Conservation (phyloP, 768 basidiomycete species). For the Coprinopsis marcescibilis region DNA sequence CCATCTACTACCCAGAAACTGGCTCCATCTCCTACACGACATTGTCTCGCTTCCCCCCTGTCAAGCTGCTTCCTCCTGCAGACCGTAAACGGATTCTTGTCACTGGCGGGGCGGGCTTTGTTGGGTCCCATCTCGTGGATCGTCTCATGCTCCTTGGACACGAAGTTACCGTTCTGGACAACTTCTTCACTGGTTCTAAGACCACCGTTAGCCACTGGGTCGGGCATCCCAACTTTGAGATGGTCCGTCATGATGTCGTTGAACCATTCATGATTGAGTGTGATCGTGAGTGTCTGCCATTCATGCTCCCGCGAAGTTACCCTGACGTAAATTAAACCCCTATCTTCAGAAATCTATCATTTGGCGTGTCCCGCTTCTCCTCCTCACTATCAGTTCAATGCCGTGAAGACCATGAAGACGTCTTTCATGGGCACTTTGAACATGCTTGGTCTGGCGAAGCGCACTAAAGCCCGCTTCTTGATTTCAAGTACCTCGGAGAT, state of each 20-base stretch:
- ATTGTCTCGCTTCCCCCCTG: slow-evolving; percentile 87
- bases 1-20: slow-evolving; percentile 76
- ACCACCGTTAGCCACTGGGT: slow-evolving; percentile 96
- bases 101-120: slow-evolving; percentile 98
- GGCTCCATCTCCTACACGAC: slow-evolving; percentile 90
- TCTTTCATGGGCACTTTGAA: slow-evolving; percentile 98
- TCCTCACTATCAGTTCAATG: slow-evolving; percentile 96
- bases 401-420: slow-evolving; percentile 97
- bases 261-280: slow-evolving; percentile 99
- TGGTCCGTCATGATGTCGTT: slow-evolving; percentile 96
- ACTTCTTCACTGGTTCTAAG: slow-evolving; percentile 98
- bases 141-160: slow-evolving; percentile 97
- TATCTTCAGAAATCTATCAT: slow-evolving; percentile 84
- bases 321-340: slow-evolving; percentile 12
- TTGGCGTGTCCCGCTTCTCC: slow-evolving; percentile 97
- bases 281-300: slow-evolving; percentile 72
- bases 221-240: slow-evolving; percentile 98
- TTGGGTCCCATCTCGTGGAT: slow-evolving; percentile 97
- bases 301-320: slow-evolving; percentile 5
- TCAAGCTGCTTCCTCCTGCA: slow-evolving; percentile 75
- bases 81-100: slow-evolving; percentile 86
- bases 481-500: slow-evolving; percentile 98
- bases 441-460: slow-evolving; percentile 97
- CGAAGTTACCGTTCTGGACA: slow-evolving; percentile 95
- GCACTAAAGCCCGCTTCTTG: slow-evolving; percentile 94